Evolutionary conservation across 2,329 filamentous ascomycete genomes (phyloP).

Genomic region (Pseudocercospora ulei): DNA sequence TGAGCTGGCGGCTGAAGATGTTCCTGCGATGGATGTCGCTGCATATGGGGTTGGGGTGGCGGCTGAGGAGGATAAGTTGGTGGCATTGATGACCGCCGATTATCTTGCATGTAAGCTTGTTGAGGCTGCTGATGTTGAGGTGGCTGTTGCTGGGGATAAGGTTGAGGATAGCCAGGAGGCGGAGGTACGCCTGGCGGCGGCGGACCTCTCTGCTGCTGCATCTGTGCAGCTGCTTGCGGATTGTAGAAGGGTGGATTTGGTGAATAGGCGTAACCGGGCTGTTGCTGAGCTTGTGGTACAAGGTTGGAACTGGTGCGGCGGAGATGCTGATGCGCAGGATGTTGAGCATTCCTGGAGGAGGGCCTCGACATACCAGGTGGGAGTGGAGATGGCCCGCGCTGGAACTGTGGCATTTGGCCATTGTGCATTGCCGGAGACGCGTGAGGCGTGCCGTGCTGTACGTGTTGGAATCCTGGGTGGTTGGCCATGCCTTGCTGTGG

Average conservation of each 20-base stretch:
- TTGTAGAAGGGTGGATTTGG: conserved; percentile 80
- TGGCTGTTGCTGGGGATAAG: conserved; percentile 27
- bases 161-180: conserved; percentile 26
- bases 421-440: conserved; percentile 81
- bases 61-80: conserved; percentile 55
- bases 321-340: conserved; percentile 55
- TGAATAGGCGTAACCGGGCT: conserved; percentile 65
- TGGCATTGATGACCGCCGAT: conserved; percentile 61
- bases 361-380: conserved; percentile 65
- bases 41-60: conserved; percentile 49
- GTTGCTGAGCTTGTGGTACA: conserved; percentile 45
- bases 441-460: conserved; percentile 72
- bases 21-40: conserved; percentile 24
- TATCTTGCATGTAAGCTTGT: conserved; percentile 66
- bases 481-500: conserved; percentile 36
- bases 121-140: conserved; percentile 44
- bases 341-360: conserved; percentile 62
- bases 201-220: conserved; percentile 35
- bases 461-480: conserved; percentile 62
- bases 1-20: conserved; percentile 33
- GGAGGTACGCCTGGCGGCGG: conserved; percentile 24
- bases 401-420: conserved; percentile 55
- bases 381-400: conserved; percentile 72
- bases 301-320: conserved; percentile 67
- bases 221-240: conserved; percentile 45